Evolutionary conservation across 805 yeast genomes (phyloP).

Genomic region (Komagataella kurtzmanii): DNA sequence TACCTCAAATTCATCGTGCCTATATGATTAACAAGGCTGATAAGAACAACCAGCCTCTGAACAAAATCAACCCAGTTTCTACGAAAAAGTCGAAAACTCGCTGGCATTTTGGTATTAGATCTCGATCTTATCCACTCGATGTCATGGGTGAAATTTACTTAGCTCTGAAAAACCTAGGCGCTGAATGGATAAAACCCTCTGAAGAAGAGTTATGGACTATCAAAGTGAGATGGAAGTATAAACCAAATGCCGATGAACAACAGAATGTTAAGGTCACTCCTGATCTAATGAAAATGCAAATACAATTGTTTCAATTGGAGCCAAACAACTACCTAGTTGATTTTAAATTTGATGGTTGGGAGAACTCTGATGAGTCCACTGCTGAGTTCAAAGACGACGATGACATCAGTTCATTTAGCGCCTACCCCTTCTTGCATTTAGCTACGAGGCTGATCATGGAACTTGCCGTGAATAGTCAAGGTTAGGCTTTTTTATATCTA

Average conservation of each 20-base stretch:
- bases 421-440: slow-evolving; percentile 87
- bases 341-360: slow-evolving; percentile 98
- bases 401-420: slow-evolving; percentile 82
- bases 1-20: slow-evolving; percentile 91
- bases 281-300: slow-evolving; percentile 91
- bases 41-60: slow-evolving; percentile 17
- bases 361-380: slow-evolving; percentile 24
- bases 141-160: slow-evolving; percentile 98
- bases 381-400: slow-evolving; percentile 28
- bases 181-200: slow-evolving; percentile 93
- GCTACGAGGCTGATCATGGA: slow-evolving; percentile 93
- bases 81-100: slow-evolving; percentile 83
- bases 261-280: slow-evolving; percentile 26
- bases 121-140: slow-evolving; percentile 91
- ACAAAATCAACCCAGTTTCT: slow-evolving; percentile 29
- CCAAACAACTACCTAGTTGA: slow-evolving; percentile 94
- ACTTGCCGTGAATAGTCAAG: slow-evolving; percentile 86
- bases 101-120: slow-evolving; percentile 98
- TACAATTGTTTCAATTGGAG: slow-evolving; percentile 89
- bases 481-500: slow-evolving; percentile 7
- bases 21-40: slow-evolving; percentile 58
- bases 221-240: slow-evolving; percentile 83
- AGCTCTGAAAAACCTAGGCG: slow-evolving; percentile 85
- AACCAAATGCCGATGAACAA: slow-evolving; percentile 6
- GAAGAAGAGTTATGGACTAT: slow-evolving; percentile 96